Evolutionary conservation across 352 stramenopile species (phyloP).

Genomic region (Saprolegnia parasitica): DNA sequence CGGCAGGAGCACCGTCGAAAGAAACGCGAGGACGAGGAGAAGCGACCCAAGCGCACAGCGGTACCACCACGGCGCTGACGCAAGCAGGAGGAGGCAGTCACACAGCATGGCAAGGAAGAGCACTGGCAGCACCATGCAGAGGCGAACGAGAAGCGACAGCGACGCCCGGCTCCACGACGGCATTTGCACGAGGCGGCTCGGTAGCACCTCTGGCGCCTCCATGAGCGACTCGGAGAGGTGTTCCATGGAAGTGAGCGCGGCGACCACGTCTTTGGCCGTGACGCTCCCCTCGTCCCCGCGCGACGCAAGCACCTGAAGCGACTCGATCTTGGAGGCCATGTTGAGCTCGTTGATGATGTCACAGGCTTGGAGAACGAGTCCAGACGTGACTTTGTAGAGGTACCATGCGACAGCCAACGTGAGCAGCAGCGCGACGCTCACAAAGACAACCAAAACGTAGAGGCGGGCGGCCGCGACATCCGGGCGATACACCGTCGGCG

Average conservation of each 20-base stretch:
- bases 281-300: not conserved
- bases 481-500: not conserved
- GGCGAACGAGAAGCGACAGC: not conserved
- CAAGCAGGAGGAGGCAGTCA: not conserved
- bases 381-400: not conserved
- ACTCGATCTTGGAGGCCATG: slow-evolving; percentile 9
- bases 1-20: not conserved
- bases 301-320: not conserved
- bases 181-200: slow-evolving; percentile 9
- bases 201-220: not conserved
- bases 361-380: not conserved
- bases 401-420: not conserved
- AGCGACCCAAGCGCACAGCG: not conserved
- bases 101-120: not conserved
- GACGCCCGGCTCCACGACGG: not conserved
- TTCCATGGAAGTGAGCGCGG: not conserved
- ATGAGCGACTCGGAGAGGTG: not conserved
- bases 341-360: slow-evolving; percentile 9
- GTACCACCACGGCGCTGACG: not conserved
- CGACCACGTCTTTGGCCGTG: not conserved
- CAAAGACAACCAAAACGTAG: not conserved
- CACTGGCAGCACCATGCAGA: not conserved
- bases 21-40: not conserved
- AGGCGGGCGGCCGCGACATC: not conserved
- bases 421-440: not conserved